Percentiles rank a stretch among this genome's conserved stretches.
Evolutionary conservation across 169 alveolate species (phyloP).

Genomic region (Cryptosporidium ubiquitum): DNA sequence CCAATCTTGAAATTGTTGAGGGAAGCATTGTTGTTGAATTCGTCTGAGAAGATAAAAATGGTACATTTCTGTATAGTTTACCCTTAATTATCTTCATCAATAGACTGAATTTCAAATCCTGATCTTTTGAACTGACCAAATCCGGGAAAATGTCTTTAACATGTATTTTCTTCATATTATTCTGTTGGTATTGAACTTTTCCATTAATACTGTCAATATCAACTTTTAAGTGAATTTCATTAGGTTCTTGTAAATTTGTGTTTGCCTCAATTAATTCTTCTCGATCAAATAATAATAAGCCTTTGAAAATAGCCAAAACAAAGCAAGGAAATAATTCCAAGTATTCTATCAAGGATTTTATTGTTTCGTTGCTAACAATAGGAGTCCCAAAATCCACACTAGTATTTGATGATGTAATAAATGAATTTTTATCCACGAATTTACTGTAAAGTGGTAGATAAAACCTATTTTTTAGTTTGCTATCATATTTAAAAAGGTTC

Average conservation of each 20-base stretch:
- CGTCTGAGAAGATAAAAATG: background rate
- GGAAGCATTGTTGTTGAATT: slow-evolving; percentile 35
- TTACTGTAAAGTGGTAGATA: slow-evolving; percentile 26
- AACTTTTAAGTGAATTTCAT: background rate
- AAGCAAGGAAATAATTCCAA: slow-evolving; percentile 16
- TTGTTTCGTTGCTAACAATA: slow-evolving; percentile 34
- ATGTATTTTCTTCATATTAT: slow-evolving; percentile 3
- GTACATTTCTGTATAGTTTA: slow-evolving; percentile 21
- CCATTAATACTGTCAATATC: background rate
- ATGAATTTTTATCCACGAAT: slow-evolving; percentile 6
- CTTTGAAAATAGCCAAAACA: slow-evolving; percentile 37
- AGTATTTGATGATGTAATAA: slow-evolving; percentile 33
- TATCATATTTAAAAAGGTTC: slow-evolving; percentile 19
- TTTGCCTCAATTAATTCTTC: background rate
- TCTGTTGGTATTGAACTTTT: background rate
- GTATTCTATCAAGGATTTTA: slow-evolving; percentile 1
- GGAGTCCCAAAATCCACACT: slow-evolving; percentile 16
- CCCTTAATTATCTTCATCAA: background rate
- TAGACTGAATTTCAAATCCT: slow-evolving; percentile 14
- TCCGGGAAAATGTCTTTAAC: slow-evolving; percentile 24
- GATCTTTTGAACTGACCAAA: slow-evolving; percentile 7
- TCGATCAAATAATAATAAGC: background rate
- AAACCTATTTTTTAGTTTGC: background rate
- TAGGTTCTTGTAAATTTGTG: background rate
- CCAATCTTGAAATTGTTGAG: slow-evolving; percentile 39